A percentile compares a stretch with the other conserved stretches of the same genome.
Conservation (phyloP, 345 rosid genomes). For the Euphorbia tirucalli region DNA sequence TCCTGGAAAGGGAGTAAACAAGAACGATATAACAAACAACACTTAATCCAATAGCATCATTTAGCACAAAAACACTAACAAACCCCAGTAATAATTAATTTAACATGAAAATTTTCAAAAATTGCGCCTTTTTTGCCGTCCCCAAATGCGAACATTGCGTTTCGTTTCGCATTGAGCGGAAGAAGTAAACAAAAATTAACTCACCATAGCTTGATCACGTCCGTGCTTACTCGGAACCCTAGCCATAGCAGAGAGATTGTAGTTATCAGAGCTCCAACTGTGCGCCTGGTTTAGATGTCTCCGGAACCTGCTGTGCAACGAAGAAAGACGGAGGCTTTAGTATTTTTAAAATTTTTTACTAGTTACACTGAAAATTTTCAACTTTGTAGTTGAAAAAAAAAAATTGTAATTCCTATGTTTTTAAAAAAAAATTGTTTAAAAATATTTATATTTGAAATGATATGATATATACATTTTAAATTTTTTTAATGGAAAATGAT, state of each 20-base stretch:
- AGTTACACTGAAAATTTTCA: no score
- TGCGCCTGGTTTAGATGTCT: conserved; percentile 12
- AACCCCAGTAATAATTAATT: background rate
- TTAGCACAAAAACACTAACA: background rate
- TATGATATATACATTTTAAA: no score
- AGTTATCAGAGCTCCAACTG: background rate
- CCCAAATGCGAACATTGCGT: background rate
- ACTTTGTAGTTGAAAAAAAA: no score
- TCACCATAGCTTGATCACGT: conserved; percentile 64
- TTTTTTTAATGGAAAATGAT: no score
- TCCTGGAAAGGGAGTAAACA: conserved; percentile 63
- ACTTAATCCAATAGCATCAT: background rate
- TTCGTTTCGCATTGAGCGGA: background rate
- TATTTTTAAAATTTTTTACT: no score
- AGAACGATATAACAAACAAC: background rate
- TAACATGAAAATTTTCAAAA: background rate
- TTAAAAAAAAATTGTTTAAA: no score
- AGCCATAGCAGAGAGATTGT: conserved; percentile 30
- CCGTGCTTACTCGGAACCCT: conserved; percentile 54
- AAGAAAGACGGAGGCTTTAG: background rate
- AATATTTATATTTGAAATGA: no score
- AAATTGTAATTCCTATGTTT: no score
- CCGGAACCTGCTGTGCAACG: conserved; percentile 10
- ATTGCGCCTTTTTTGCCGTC: background rate
- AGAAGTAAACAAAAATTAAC: background rate